Percentiles rank a stretch among this genome's conserved stretches.
These are phyloP conservation scores for Pseudodiploospora longispora DNA, from an alignment of 2,329 filamentous ascomycete species.

Conservation along the genomic window DNA sequence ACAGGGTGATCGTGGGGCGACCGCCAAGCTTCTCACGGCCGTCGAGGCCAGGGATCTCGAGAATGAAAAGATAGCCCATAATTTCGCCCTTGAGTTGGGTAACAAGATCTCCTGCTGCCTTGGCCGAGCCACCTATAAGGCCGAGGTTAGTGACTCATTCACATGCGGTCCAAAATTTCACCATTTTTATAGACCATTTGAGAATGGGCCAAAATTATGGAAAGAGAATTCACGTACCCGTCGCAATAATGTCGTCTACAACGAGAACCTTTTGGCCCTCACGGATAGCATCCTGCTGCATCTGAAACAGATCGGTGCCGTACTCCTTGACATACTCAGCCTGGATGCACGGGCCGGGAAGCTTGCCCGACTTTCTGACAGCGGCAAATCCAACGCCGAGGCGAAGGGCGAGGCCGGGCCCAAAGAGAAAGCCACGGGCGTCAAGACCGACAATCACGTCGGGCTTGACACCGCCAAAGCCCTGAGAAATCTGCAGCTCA, in stretches of 20 bases:
- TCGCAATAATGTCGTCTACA: conserved; percentile 97
- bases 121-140: conserved; percentile 73
- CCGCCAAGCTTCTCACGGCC: conserved; percentile 82
- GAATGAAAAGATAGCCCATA: conserved; percentile 86
- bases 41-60: conserved; percentile 89
- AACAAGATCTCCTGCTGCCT: conserved; percentile 79
- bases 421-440: conserved; percentile 91
- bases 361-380: conserved; percentile 90
- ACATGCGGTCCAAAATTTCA: too few species aligned
- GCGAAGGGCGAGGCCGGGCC: conserved; percentile 75
- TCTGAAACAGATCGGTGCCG: conserved; percentile 89
- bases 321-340: conserved; percentile 94
- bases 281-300: conserved; percentile 80
- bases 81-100: conserved; percentile 78
- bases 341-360: conserved; percentile 81
- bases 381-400: conserved; percentile 84
- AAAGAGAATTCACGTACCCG: conserved; percentile 53
- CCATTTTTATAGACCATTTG: too few species aligned
- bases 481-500: conserved; percentile 68
- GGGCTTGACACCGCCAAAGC: conserved; percentile 55
- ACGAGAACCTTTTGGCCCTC: conserved; percentile 83
- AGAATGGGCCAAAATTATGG: too few species aligned
- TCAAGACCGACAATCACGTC: conserved; percentile 93
- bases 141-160: too few species aligned
- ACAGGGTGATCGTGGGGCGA: conserved; percentile 69